Conservation (phyloP, 495 filamentous ascomycete genomes). For the Podospora didyma region DNA sequence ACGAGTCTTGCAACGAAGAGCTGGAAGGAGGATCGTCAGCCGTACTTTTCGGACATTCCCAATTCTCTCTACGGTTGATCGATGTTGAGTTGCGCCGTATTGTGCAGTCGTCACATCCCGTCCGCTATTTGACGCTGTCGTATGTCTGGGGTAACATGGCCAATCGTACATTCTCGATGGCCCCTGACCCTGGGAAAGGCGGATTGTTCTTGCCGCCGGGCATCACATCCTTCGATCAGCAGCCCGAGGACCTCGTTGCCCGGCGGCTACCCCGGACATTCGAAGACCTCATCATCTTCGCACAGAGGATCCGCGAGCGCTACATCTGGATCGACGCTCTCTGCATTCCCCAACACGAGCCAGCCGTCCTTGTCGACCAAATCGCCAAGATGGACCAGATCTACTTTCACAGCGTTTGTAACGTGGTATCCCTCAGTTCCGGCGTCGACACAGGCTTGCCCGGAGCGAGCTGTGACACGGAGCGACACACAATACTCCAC, state of each 20-base stretch:
- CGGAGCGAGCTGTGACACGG: not conserved
- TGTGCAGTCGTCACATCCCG: not conserved
- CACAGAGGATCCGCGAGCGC: not conserved
- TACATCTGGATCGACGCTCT: slow-evolving; percentile 3
- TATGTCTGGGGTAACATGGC: not conserved
- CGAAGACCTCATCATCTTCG: not conserved
- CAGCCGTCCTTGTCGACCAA: not conserved
- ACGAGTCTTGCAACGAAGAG: not conserved
- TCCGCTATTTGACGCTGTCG: not conserved
- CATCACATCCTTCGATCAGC: not conserved
- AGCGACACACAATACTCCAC: not conserved
- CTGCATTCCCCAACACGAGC: slow-evolving; percentile 2
- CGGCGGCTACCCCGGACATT: not conserved
- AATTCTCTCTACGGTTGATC: not conserved
- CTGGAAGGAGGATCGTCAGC: not conserved
- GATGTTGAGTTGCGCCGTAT: not conserved
- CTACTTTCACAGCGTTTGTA: slow-evolving; percentile 1
- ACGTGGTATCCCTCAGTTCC: not conserved
- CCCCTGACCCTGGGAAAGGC: not conserved
- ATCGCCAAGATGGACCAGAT: slow-evolving; percentile 1
- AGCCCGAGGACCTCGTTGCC: not conserved
- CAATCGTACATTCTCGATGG: not conserved
- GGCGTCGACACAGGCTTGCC: not conserved
- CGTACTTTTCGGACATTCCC: not conserved
- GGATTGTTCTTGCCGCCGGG: not conserved